Percentiles rank a stretch among this genome's conserved stretches.
Conservation (phyloP, 805 yeast genomes). For the Saccharomyces eubayanus region DNA sequence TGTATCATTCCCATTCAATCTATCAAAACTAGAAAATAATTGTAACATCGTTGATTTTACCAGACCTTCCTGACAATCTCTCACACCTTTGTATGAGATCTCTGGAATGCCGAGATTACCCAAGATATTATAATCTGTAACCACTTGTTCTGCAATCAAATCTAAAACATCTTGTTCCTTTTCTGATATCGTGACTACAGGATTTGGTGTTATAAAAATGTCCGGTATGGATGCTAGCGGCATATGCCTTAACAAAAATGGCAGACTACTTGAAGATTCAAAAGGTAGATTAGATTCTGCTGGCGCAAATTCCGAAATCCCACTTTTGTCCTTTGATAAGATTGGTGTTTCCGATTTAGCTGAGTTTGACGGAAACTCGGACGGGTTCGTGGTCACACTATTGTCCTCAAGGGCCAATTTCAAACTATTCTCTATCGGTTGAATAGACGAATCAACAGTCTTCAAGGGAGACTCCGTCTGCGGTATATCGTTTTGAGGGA, state of each 20-base stretch:
- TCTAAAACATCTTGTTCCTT: constrained; percentile 20
- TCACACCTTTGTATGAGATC: constrained; percentile 33
- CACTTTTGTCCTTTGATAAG: constrained; percentile 10
- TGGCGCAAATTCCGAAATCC: constrained; percentile 14
- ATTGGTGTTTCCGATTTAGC: not conserved
- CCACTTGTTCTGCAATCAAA: constrained; percentile 25
- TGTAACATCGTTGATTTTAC: constrained; percentile 15
- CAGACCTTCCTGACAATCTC: constrained; percentile 15
- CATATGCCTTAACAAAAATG: constrained; percentile 57
- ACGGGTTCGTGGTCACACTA: not conserved
- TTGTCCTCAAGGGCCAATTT: not conserved
- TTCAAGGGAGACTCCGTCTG: constrained; percentile 18
- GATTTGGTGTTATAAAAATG: constrained; percentile 30
- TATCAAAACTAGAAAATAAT: constrained; percentile 18
- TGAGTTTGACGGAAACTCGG: constrained; percentile 1
- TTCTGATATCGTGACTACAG: constrained; percentile 11
- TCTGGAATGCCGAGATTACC: constrained; percentile 49
- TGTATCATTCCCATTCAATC: constrained; percentile 22
- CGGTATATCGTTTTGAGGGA: constrained; percentile 13
- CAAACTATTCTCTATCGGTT: not conserved
- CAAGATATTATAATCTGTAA: constrained; percentile 38
- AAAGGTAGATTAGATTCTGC: constrained; percentile 9
- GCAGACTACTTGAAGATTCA: constrained; percentile 49
- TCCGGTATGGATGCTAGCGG: constrained; percentile 58
- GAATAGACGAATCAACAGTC: constrained; percentile 8